Percentiles rank a stretch among this genome's conserved stretches.
Evolutionary conservation across 2,329 filamentous ascomycete species (phyloP).

Genomic region (Ophiostoma tasmaniense): DNA sequence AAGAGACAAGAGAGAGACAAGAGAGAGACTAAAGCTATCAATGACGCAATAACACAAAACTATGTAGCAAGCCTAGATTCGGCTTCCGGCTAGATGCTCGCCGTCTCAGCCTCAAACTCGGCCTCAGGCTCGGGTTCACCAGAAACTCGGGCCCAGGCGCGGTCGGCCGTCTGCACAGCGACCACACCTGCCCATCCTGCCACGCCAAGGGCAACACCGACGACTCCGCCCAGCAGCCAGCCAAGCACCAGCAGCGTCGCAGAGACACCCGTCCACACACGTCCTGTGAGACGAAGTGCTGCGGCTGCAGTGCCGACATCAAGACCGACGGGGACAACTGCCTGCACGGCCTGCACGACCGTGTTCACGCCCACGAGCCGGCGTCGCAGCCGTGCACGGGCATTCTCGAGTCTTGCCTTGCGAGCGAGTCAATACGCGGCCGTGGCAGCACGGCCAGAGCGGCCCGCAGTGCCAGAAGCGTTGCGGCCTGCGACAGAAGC

Average conservation of each 20-base stretch:
- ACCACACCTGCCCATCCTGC: slow-evolving; percentile 14
- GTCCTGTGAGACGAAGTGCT: slow-evolving; percentile 9
- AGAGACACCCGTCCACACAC: slow-evolving; percentile 14
- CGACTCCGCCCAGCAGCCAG: slow-evolving; percentile 14
- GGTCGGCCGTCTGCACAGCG: slow-evolving; percentile 9
- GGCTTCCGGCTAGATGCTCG: neutral
- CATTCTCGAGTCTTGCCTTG: slow-evolving; percentile 6
- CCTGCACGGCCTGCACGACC: neutral
- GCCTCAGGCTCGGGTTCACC: neutral
- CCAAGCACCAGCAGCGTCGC: slow-evolving; percentile 16
- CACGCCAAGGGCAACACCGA: slow-evolving; percentile 12
- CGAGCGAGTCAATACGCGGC: slow-evolving; percentile 15
- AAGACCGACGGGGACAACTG: neutral
- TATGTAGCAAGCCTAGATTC: neutral
- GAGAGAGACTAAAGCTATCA: neutral
- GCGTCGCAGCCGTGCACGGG: neutral
- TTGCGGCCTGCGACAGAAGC: neutral
- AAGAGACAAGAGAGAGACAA: neutral
- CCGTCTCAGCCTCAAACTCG: neutral
- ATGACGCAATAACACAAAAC: neutral
- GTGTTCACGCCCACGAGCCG: neutral
- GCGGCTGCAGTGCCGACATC: neutral
- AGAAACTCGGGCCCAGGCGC: slow-evolving; percentile 3
- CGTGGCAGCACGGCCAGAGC: slow-evolving; percentile 7
- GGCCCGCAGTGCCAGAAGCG: neutral